phyloP scores from a whole-genome alignment of 495 filamentous ascomycete genomes.

The Podospora didyma region DNA sequence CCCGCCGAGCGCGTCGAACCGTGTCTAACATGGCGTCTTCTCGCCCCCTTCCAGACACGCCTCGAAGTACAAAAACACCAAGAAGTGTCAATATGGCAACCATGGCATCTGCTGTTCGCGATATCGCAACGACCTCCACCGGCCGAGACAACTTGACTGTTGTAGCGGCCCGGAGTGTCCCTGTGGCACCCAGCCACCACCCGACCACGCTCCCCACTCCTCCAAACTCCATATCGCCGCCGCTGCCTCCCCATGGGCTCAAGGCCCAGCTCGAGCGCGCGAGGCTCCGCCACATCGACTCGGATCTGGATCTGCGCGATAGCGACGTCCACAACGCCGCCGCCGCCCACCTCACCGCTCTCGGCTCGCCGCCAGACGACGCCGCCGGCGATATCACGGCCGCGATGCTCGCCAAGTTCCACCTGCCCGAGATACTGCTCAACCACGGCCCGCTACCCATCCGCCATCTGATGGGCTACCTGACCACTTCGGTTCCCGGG shows the following conservation, averaged over 20 bases:
- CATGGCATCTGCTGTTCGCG: slow-evolving; percentile 57
- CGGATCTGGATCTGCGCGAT: slow-evolving; percentile 82
- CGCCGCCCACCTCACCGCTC: neutral
- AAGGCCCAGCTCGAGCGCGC: slow-evolving; percentile 57
- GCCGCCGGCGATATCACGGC: slow-evolving; percentile 79
- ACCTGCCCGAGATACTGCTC: slow-evolving; percentile 87
- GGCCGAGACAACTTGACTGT: slow-evolving; percentile 59
- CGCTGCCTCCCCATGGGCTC: slow-evolving; percentile 75
- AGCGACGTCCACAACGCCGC: slow-evolving; percentile 49
- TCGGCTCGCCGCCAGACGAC: slow-evolving; percentile 57
- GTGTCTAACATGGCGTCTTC: slow-evolving; percentile 15
- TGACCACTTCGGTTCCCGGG: slow-evolving; percentile 88
- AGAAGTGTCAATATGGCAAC: slow-evolving; percentile 53
- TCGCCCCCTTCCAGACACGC: slow-evolving; percentile 35
- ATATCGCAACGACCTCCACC: slow-evolving; percentile 62
- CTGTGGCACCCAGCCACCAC: slow-evolving; percentile 52
- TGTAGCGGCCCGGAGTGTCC: slow-evolving; percentile 55
- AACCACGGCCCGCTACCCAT: slow-evolving; percentile 88
- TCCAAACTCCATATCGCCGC: slow-evolving; percentile 93
- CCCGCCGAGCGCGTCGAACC: slow-evolving; percentile 17
- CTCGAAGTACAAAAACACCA: slow-evolving; percentile 42
- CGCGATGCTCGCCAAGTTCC: slow-evolving; percentile 80
- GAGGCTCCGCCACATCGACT: slow-evolving; percentile 68
- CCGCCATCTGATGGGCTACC: slow-evolving; percentile 87
- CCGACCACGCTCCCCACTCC: slow-evolving; percentile 81